Evolutionary conservation across 169 alveolate species (phyloP).

Genomic region (Perkinsus marinus): DNA sequence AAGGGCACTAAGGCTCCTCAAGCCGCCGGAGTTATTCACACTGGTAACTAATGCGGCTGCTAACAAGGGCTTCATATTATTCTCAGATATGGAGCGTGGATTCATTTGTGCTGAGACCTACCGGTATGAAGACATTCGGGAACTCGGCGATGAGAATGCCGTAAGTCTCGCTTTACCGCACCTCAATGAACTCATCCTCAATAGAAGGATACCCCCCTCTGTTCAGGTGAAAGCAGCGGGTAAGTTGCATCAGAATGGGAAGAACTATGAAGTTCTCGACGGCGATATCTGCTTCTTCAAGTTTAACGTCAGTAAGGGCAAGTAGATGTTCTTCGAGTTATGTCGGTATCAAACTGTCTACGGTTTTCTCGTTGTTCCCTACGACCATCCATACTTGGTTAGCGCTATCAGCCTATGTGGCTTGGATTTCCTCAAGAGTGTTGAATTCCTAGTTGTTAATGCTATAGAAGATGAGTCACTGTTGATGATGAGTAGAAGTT

Average conservation of each 20-base stretch:
- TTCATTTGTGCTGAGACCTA: constrained; percentile 95
- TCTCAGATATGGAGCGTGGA: constrained; percentile 94
- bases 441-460: too few species aligned
- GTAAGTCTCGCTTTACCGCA: constrained; percentile 4
- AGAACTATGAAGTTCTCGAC: constrained; percentile 89
- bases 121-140: constrained; percentile 68
- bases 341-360: too few species aligned
- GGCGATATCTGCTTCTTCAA: constrained; percentile 93
- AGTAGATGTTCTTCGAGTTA: constrained; percentile 24
- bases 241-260: constrained; percentile 65
- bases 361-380: too few species aligned
- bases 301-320: constrained; percentile 83
- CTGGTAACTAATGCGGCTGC: background rate
- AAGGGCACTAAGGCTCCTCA: constrained; percentile 20
- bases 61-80: constrained; percentile 43
- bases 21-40: constrained; percentile 50
- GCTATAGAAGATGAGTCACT: too few species aligned
- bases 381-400: too few species aligned
- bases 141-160: constrained; percentile 33
- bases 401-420: too few species aligned
- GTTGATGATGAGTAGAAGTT: too few species aligned
- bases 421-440: too few species aligned
- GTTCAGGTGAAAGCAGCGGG: constrained; percentile 41
- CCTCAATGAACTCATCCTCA: too few species aligned
- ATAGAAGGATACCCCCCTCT: constrained; percentile 46